Evolutionary conservation across 768 basidiomycete species (phyloP).

Genomic region (Paxillus rubicundulus): DNA sequence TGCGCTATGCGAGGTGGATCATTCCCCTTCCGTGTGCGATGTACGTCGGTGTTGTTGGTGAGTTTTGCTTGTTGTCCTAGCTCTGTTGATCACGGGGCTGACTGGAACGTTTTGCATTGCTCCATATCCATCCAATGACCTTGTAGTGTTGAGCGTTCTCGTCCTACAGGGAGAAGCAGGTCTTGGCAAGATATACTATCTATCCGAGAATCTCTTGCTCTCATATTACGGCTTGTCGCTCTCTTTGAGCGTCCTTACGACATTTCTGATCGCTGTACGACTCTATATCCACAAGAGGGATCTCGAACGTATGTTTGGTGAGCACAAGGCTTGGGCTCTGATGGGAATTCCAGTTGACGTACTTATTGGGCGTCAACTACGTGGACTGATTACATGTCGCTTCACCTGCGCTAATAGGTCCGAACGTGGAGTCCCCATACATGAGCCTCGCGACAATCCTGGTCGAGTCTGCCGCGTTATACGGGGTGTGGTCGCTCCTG

Average conservation of each 20-base stretch:
- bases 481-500: constrained; percentile 22
- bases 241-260: constrained; percentile 23
- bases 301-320: constrained; percentile 25
- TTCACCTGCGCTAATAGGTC: constrained; percentile 6
- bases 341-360: neutral
- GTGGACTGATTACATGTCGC: neutral
- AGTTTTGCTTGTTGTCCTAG: neutral
- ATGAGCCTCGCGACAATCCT: constrained; percentile 20
- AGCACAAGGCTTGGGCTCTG: constrained; percentile 1
- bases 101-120: neutral
- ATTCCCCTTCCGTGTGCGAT: constrained; percentile 25
- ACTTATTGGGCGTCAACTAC: too few relatives aligned
- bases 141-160: constrained; percentile 19
- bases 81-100: neutral
- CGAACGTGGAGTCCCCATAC: constrained; percentile 17
- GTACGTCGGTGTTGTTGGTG: constrained; percentile 24
- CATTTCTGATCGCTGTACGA: constrained; percentile 20
- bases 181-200: constrained; percentile 16
- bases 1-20: constrained; percentile 22
- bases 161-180: constrained; percentile 18
- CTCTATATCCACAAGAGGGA: constrained; percentile 25
- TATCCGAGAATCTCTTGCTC: constrained; percentile 22
- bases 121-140: neutral
- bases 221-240: constrained; percentile 24
- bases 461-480: constrained; percentile 25